These are phyloP conservation scores for Plenodomus lindquistii DNA, from an alignment of 2,329 filamentous ascomycete genomes.

Conservation along the genomic window DNA sequence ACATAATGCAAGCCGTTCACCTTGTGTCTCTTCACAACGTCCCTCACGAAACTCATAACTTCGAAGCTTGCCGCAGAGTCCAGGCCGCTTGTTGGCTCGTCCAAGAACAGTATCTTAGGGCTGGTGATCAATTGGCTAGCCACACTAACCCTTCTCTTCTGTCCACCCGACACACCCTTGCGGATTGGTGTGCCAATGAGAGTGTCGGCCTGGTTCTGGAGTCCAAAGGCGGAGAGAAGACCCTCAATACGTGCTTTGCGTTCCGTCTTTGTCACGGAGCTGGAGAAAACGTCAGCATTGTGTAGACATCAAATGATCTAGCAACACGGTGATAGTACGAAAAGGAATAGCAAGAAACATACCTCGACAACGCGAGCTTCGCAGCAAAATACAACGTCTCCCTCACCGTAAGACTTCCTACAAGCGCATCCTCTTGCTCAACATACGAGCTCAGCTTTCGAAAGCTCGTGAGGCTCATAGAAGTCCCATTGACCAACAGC, in stretches of 20 bases:
- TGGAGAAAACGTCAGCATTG: slow-evolving; percentile 28
- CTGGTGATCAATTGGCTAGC: slow-evolving; percentile 80
- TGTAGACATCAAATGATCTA: background rate
- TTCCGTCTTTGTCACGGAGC: slow-evolving; percentile 59
- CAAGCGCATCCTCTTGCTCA: slow-evolving; percentile 84
- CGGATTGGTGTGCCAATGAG: slow-evolving; percentile 80
- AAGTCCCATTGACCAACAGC: slow-evolving; percentile 66
- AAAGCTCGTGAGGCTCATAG: slow-evolving; percentile 59
- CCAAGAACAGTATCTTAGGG: slow-evolving; percentile 79
- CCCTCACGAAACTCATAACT: slow-evolving; percentile 73
- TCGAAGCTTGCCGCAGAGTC: slow-evolving; percentile 78
- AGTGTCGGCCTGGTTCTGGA: slow-evolving; percentile 68
- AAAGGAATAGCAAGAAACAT: background rate
- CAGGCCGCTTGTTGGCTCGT: slow-evolving; percentile 82
- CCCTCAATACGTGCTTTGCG: slow-evolving; percentile 65
- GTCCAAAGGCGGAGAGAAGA: slow-evolving; percentile 73
- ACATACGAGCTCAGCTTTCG: slow-evolving; percentile 74
- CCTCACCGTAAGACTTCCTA: slow-evolving; percentile 76
- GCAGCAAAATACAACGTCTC: slow-evolving; percentile 82
- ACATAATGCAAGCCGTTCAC: slow-evolving; percentile 45
- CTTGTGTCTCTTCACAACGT: slow-evolving; percentile 68
- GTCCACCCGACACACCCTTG: slow-evolving; percentile 82
- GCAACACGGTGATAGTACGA: background rate
- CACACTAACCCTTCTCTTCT: slow-evolving; percentile 79
- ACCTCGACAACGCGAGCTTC: slow-evolving; percentile 61